Evolutionary conservation across 2,329 filamentous ascomycete genomes (phyloP).

Genomic region (Didymella keratinophila): DNA sequence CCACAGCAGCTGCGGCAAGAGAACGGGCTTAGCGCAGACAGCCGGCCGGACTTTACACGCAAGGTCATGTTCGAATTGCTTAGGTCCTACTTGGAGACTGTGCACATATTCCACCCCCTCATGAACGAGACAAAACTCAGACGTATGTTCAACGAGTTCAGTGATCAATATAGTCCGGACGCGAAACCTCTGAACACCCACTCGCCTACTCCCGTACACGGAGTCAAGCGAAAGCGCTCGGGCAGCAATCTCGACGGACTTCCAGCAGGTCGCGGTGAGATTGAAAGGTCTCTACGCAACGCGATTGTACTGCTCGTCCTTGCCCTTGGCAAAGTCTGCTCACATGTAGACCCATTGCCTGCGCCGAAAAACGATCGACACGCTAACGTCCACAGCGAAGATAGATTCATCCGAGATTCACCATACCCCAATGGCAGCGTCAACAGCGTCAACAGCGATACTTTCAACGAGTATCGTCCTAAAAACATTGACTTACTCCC

Average conservation of each 20-base stretch:
- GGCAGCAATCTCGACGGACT: conserved; percentile 37
- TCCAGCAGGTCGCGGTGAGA: conserved; percentile 30
- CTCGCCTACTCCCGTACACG: conserved; percentile 25
- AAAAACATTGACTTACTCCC: conserved; percentile 86
- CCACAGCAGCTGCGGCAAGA: background rate
- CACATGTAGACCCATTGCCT: conserved; percentile 61
- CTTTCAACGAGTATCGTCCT: conserved; percentile 34
- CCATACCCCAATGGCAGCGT: conserved; percentile 41
- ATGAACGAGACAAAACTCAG: conserved; percentile 63
- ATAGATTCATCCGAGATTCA: conserved; percentile 25
- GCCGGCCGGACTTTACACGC: conserved; percentile 63
- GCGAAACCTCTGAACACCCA: conserved; percentile 34
- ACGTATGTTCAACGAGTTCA: conserved; percentile 60
- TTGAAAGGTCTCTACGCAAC: conserved; percentile 59
- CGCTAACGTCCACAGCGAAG: too few relatives aligned
- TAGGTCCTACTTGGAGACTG: conserved; percentile 64
- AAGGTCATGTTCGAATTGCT: conserved; percentile 60
- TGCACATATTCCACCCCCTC: conserved; percentile 71
- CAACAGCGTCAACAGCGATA: conserved; percentile 33
- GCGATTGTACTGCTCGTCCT: conserved; percentile 83
- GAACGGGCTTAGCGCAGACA: conserved; percentile 59
- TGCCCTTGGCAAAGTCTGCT: conserved; percentile 84
- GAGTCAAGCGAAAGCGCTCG: conserved; percentile 49
- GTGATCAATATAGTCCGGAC: conserved; percentile 46
- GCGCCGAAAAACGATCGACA: conserved; percentile 61